Evolutionary conservation across 495 filamentous ascomycete species (phyloP).

Genomic region (Neurospora sp.): DNA sequence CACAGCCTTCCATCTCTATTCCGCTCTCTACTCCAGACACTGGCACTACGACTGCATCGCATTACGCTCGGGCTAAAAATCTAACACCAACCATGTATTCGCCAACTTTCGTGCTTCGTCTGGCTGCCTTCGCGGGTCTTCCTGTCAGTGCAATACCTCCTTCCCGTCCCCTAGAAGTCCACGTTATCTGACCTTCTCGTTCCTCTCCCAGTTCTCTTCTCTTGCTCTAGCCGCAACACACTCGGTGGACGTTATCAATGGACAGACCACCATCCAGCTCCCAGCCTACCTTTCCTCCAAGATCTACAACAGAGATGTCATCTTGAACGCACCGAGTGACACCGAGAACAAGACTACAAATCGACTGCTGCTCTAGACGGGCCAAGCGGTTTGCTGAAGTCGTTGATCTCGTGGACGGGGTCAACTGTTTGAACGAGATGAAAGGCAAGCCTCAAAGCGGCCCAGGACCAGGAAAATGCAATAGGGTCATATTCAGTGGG

Average conservation of each 20-base stretch:
- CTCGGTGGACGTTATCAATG: background rate
- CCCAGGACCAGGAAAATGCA: background rate
- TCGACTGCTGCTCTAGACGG: background rate
- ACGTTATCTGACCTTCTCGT: background rate
- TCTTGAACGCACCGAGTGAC: background rate
- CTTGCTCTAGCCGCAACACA: background rate
- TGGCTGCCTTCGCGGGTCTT: background rate
- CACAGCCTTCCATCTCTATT: too few species aligned
- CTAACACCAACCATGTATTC: background rate
- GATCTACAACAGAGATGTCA: background rate
- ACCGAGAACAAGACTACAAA: background rate
- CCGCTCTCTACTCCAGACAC: too few species aligned
- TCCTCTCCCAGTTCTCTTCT: background rate
- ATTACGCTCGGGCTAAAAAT: too few species aligned
- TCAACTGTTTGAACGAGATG: background rate
- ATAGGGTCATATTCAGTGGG: background rate
- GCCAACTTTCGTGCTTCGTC: background rate
- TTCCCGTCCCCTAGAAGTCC: background rate
- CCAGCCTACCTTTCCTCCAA: background rate
- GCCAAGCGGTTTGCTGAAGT: background rate
- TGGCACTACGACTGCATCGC: too few species aligned
- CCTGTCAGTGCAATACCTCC: background rate
- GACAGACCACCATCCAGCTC: fast-evolving
- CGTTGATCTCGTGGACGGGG: fast-evolving
- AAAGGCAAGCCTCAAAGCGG: background rate